phyloP scores from a whole-genome alignment of 2,329 filamentous ascomycete genomes.

The Neofusicoccum sp. region DNA sequence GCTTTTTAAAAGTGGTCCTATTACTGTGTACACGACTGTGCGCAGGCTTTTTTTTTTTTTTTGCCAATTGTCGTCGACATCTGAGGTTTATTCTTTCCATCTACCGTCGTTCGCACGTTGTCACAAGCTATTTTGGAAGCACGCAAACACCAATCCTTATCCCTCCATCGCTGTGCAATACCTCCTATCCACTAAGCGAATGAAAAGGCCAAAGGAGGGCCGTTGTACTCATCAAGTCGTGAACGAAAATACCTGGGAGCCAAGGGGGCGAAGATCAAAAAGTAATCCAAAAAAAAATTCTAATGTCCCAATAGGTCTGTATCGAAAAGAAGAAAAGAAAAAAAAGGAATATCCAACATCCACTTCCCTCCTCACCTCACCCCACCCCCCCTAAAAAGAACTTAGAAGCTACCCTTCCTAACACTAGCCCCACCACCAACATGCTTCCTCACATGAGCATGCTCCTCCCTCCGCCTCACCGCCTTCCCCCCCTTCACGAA shows the following conservation, averaged over 20 bases:
- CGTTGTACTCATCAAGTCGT: slow-evolving; percentile 5
- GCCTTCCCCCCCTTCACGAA: slow-evolving; percentile 12
- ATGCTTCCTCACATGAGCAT: slow-evolving; percentile 1
- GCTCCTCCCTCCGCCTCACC: background rate
- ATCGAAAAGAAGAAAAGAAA: background rate
- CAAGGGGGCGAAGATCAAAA: background rate
- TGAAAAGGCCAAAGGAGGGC: background rate
- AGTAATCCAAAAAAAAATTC: background rate
- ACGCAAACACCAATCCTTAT: background rate
- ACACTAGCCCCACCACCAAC: slow-evolving; percentile 12
- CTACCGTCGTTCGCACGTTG: no score
- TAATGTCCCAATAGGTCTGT: background rate
- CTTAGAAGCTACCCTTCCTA: background rate
- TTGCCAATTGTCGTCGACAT: no score
- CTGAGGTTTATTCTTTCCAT: no score
- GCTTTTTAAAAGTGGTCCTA: no score
- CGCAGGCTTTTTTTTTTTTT: no score
- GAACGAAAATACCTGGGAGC: background rate
- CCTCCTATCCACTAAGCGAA: background rate
- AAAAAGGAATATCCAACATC: background rate
- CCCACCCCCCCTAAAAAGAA: no score
- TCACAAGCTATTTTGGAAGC: no score
- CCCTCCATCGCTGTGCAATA: background rate
- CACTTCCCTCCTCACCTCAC: no score
- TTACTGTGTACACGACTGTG: no score